phyloP scores from a whole-genome alignment of 768 basidiomycete species.

The Scleroderma citrinum region DNA sequence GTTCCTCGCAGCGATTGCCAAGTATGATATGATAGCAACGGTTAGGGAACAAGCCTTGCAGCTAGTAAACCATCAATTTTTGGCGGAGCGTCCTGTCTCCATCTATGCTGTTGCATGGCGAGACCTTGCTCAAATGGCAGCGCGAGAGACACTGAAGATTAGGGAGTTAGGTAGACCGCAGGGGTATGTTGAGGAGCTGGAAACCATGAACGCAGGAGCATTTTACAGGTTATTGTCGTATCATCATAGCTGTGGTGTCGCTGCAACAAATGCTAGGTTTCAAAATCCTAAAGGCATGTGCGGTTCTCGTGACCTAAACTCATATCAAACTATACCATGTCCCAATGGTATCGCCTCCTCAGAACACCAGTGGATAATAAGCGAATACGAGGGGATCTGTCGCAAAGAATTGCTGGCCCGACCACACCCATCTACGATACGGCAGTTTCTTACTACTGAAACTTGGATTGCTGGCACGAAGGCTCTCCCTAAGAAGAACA shows the following conservation, averaged over 20 bases:
- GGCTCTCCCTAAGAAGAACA: not conserved
- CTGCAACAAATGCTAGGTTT: not conserved
- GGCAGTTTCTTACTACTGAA: no score
- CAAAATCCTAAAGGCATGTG: not conserved
- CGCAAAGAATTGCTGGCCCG: not conserved
- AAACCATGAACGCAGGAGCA: slow-evolving; percentile 35
- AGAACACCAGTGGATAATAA: not conserved
- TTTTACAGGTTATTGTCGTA: slow-evolving; percentile 39
- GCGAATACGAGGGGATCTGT: not conserved
- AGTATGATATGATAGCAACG: slow-evolving; percentile 22
- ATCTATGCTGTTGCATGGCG: slow-evolving; percentile 25
- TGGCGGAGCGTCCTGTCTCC: slow-evolving; percentile 15
- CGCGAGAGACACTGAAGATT: slow-evolving; percentile 14
- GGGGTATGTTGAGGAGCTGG: slow-evolving; percentile 32
- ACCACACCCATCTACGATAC: slow-evolving; percentile 2
- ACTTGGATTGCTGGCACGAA: no score
- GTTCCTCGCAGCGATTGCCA: no score
- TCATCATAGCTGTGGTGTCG: slow-evolving; percentile 32
- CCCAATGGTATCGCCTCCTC: not conserved
- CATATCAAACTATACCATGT: not conserved
- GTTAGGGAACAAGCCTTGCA: slow-evolving; percentile 11
- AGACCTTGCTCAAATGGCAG: slow-evolving; percentile 18
- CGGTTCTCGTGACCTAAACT: not conserved
- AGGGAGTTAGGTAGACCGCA: slow-evolving; percentile 1
- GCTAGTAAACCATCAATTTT: slow-evolving; percentile 8